Conservation (phyloP, 345 rosid genomes). For the Linum tenue region DNA sequence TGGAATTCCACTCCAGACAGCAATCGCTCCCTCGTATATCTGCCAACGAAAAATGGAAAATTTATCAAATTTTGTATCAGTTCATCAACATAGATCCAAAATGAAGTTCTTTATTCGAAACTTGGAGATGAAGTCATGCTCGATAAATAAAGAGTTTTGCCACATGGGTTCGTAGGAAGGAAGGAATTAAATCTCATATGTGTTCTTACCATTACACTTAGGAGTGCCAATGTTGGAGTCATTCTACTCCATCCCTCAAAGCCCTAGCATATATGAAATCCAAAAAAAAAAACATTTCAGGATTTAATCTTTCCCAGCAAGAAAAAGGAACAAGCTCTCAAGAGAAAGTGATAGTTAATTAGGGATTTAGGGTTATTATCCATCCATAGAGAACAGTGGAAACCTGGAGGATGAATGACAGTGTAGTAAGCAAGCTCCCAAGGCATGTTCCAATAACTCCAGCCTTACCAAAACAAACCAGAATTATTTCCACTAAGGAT, state of each 20-base stretch:
- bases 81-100: background rate
- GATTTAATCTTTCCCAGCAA: background rate
- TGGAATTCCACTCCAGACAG: background rate
- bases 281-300: background rate
- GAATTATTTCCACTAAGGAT: background rate
- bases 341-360: too few species aligned
- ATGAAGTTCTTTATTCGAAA: background rate
- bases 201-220: background rate
- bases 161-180: background rate
- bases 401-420: constrained; percentile 1
- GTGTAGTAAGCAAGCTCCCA: background rate
- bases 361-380: too few species aligned
- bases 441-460: background rate
- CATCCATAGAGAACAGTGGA: background rate
- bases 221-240: background rate
- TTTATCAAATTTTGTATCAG: too few species aligned
- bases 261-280: background rate
- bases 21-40: background rate
- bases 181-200: background rate
- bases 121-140: background rate
- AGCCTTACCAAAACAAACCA: background rate
- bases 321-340: background rate
- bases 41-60: background rate
- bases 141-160: background rate
- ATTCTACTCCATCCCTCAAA: background rate